Evolutionary conservation across 345 rosid genomes (phyloP).

Genomic region (Atalantia buxifolia): DNA sequence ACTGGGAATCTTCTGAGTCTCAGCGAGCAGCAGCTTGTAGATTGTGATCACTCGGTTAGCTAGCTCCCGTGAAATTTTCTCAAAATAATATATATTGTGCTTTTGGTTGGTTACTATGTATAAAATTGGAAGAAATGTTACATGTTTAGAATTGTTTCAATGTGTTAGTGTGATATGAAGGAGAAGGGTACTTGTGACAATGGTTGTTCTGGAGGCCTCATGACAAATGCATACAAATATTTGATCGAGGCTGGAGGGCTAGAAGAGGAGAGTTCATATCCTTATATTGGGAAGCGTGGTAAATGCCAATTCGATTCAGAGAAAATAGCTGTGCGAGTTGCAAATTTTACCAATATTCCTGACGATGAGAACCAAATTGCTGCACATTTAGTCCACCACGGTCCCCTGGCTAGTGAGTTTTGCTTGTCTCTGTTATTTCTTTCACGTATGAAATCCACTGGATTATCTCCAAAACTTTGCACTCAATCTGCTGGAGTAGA

Average conservation of each 20-base stretch:
- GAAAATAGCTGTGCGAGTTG: slow-evolving; percentile 53
- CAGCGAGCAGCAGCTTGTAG: slow-evolving; percentile 93
- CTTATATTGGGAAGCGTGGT: slow-evolving; percentile 56
- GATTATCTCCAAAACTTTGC: background rate
- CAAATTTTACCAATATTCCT: slow-evolving; percentile 61
- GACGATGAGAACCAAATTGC: slow-evolving; percentile 72
- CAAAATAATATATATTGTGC: background rate
- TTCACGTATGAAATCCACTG: background rate
- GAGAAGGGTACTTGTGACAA: slow-evolving; percentile 62
- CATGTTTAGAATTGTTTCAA: background rate
- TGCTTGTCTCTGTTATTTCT: background rate
- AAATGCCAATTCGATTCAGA: slow-evolving; percentile 56
- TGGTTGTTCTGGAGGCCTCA: slow-evolving; percentile 84
- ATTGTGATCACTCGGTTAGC: slow-evolving; percentile 65
- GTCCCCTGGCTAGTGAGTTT: slow-evolving; percentile 69
- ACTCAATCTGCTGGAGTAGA: background rate
- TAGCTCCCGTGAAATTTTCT: background rate
- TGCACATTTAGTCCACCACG: slow-evolving; percentile 64
- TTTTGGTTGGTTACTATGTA: background rate
- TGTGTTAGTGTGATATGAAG: slow-evolving; percentile 53
- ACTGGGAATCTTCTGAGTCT: slow-evolving; percentile 82
- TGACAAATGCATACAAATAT: slow-evolving; percentile 86
- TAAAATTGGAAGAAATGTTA: background rate
- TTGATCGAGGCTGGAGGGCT: slow-evolving; percentile 76
- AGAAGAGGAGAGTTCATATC: slow-evolving; percentile 66